Evolutionary conservation across 306 rosid genomes (phyloP), one percentile per base, ranked within the genome.

Genomic region (Quercus glauca): DNA sequence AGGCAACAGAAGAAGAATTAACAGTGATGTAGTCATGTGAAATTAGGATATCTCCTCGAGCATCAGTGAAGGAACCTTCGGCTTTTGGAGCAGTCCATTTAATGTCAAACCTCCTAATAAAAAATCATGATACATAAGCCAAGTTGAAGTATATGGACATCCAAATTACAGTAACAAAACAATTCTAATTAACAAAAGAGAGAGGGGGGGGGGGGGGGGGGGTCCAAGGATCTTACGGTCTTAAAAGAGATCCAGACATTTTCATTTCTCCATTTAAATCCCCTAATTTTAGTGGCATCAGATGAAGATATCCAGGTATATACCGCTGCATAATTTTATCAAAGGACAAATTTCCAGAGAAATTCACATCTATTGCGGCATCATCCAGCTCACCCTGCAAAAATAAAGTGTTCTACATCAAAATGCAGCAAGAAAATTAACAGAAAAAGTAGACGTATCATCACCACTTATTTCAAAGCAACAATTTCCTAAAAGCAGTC

Each of bases 41-140:
- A 73, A 95, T 86, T 79, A 91, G 79, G 84, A 95, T 87, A 80
- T 92, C 94, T 90, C 99, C 99, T 75, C 98, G 93, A 82, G 96
- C 97, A 86, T 91, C 93, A 33, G 86, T 84, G 18, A 95, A 90
- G 59, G 99, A 89, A 71, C 98, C 98, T 84, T 91, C 98, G 8
- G 96, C 96, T 72, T 81, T 83, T 71, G 92, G 90, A 60, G 98
- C 99, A 69, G 82, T 90, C 99, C 99, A 95, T 81, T 88, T 90
- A 78, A 95, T 83, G 84, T 95, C 97, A 84, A 89, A 88, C 86
- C 79, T 91, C 90, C 99, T 95, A 84, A 79, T 73, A 61, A 76
- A 79, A 68, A 71, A 78, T 35, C 61, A 64, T 8, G 37, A 26
- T 35, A 70, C 61, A 85, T 73, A 58, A 70, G 51, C 76, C 56